phyloP scores from a whole-genome alignment of 257 asterid species.

The Gynochthodes officinalis region DNA sequence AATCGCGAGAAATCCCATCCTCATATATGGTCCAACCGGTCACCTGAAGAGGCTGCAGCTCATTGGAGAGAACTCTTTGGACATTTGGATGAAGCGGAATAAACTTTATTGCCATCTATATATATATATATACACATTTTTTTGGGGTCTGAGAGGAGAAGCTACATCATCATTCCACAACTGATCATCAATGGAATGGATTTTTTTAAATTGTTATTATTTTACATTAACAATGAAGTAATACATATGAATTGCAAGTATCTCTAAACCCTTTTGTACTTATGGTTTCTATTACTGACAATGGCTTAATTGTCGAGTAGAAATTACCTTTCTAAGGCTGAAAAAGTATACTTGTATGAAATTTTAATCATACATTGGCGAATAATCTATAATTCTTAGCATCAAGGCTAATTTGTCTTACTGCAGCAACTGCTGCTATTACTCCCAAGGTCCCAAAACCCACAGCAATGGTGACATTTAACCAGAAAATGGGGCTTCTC shows the following conservation, averaged over 20 bases:
- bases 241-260: too few species aligned
- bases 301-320: neutral
- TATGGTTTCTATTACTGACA: neutral
- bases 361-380: slow-evolving; percentile 26
- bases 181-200: neutral
- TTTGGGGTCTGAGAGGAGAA: neutral
- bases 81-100: slow-evolving; percentile 34
- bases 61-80: slow-evolving; percentile 26
- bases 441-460: slow-evolving; percentile 55
- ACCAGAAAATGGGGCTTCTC: slow-evolving; percentile 48
- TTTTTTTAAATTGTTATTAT: too few species aligned
- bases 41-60: slow-evolving; percentile 32
- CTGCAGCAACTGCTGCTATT: slow-evolving; percentile 80
- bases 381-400: slow-evolving; percentile 63
- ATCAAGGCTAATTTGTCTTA: slow-evolving; percentile 79
- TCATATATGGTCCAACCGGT: slow-evolving; percentile 33
- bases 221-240: too few species aligned
- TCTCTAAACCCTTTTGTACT: neutral
- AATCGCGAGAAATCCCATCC: slow-evolving; percentile 21
- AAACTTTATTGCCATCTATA: slow-evolving; percentile 17
- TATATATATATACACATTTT: too few species aligned
- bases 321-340: neutral
- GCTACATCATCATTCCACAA: slow-evolving; percentile 1
- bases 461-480: slow-evolving; percentile 53
- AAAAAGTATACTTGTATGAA: neutral